phyloP scores from a whole-genome alignment of 305 asterid species.

The Fraxinus ornus region DNA sequence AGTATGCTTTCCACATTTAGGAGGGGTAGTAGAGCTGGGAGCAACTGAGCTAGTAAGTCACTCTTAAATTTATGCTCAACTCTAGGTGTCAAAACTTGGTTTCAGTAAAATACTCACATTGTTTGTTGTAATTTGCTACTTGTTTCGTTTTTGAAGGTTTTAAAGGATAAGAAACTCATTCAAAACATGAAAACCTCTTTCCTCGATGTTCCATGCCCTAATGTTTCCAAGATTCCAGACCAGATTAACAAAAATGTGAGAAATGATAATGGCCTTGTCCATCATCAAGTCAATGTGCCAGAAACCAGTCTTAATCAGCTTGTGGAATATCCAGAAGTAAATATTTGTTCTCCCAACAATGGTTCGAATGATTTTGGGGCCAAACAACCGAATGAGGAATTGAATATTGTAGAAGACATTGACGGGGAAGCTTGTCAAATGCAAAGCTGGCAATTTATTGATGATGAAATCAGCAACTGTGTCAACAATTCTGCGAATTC shows the following conservation, averaged over 20 bases:
- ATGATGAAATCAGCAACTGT: slow-evolving; percentile 63
- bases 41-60: slow-evolving; percentile 61
- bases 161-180: slow-evolving; percentile 59
- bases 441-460: slow-evolving; percentile 60
- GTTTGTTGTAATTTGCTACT: not conserved
- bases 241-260: slow-evolving; percentile 28
- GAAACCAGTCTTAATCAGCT: slow-evolving; percentile 42
- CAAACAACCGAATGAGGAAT: slow-evolving; percentile 49
- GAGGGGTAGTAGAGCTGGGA: slow-evolving; percentile 79
- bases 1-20: slow-evolving; percentile 75
- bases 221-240: slow-evolving; percentile 32
- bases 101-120: not conserved
- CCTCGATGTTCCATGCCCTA: slow-evolving; percentile 41
- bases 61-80: not conserved
- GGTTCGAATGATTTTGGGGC: slow-evolving; percentile 54
- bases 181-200: slow-evolving; percentile 52
- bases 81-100: not conserved
- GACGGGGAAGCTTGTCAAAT: slow-evolving; percentile 59
- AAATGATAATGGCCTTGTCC: slow-evolving; percentile 3
- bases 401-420: slow-evolving; percentile 47
- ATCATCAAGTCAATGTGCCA: slow-evolving; percentile 23
- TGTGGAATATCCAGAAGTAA: slow-evolving; percentile 39
- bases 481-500: slow-evolving; percentile 58
- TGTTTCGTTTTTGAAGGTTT: slow-evolving; percentile 40
- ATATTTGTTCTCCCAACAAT: slow-evolving; percentile 45